Base-by-base conservation (phyloP, 2,329 filamentous ascomycete genomes). In the Incumbomyces delicatus region DNA sequence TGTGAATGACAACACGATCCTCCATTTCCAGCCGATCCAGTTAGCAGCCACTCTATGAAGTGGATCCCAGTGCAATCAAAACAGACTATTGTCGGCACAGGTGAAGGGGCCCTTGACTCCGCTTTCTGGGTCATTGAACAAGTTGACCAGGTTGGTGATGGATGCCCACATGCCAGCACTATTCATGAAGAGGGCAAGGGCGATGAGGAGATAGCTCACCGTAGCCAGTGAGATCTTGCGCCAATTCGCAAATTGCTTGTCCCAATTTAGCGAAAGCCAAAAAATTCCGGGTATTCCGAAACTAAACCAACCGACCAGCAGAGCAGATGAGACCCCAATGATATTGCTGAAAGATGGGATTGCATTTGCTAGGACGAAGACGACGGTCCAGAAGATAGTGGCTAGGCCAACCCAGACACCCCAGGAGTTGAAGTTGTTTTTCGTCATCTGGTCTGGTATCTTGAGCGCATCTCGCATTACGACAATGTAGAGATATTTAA, bases 281-380 rank as follows among this genome's bases (percentile, higher is more conserved):
- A 73, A 69, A 2, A 66, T 54, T 7, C 65, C 69, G 16, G 63
- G 64, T 2, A 74, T 56, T 1, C 68, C 67, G 54, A 92, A 94
- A 61, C 90, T 90, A 71, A 94, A 94, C 43, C 87, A 87, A 57
- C 82, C 87, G 64, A 92, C 84, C 59, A 92, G 90, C 1, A 92
- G 75, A 2, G 85, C 86, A 6, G 63, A 66, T 42, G 62, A 64
- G 49, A 68, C 60, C 7, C 61, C 62, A 5, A 73, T 61, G 53
- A 72, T 68, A 48, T 85, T 86, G 8, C 77, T 81, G 69, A 94
- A 94, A 72, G 92, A 90, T 0, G 87, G 87, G 57, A 94, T 92
- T 37, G 89, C 81, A 61, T 92, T 83, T 3, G 87, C 84, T 54
- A 94, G 87, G 61, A 94, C 77, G 61, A 90, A 92, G 2, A 85